Base-by-base conservation (phyloP, 73 alveolate genomes). In the Paramecium primaurelia region DNA sequence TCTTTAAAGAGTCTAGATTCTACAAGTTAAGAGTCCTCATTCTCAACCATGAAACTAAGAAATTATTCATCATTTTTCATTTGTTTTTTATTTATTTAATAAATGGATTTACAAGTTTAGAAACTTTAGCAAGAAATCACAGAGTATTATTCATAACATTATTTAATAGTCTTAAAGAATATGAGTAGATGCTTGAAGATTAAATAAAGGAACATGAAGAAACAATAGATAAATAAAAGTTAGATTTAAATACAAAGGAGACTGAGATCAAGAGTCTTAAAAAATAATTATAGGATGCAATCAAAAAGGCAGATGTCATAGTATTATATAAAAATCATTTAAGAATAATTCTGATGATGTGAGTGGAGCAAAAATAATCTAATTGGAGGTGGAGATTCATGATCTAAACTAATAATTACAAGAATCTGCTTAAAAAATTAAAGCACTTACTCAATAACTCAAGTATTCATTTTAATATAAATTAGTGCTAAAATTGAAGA, bases 41-140 rank as follows among this genome's bases (percentile, higher is more conserved):
- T 80, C 45, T 80, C 91, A 25, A 80, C 58, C 75, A 80, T 80
- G 73, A 80, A 45, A 80, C 77, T 45, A 12, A 73, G 59, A 73
- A 73, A 73, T 18, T 73, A 34, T 37, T 34, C 87, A 6, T 73
- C 75, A 44, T 42, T 45, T 42, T 20, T 64, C 84, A 64, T 64
- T 32, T 51, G 12, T 64, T 60, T 59, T 0, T 32, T 16, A 16
- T 49, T 64, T 64, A 64, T 32, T 64, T 64, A 64, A 64, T 64
- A 32, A 32, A 64, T 64, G 84, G 84, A 64, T 20, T 32, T 34
- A 28, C 47, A 64, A 64, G 47, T 64, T 34, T 28, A 64, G 47
- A 64, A 64, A 28, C 84, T 64, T 14, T 32, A 64, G 26, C 47
- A 64, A 64, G 84, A 64, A 34, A 64, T 64, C 51, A 11, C 20